Conservation (phyloP, 164 flowering plant species). For the Vitis cinerea region DNA sequence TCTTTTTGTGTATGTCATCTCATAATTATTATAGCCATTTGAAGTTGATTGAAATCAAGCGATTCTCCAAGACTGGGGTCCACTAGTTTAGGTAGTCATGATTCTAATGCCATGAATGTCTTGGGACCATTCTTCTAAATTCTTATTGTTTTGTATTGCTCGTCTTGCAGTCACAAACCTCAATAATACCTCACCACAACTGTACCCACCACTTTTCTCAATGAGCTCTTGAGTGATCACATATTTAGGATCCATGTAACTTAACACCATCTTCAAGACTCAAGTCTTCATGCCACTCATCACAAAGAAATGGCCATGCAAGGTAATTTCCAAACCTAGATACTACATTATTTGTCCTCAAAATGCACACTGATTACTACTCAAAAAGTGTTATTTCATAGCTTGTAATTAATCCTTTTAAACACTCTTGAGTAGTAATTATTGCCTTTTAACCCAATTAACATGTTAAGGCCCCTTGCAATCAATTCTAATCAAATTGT, state of each 20-base stretch:
- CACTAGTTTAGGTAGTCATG: conserved; percentile 63
- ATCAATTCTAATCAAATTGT: too few species aligned
- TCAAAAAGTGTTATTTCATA: too few species aligned
- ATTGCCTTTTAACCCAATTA: too few species aligned
- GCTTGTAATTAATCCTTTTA: too few species aligned
- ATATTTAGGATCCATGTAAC: conserved; percentile 98
- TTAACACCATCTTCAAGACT: conserved; percentile 91
- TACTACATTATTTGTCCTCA: conserved; percentile 81
- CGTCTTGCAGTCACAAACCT: conserved; percentile 74
- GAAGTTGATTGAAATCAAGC: conserved; percentile 78
- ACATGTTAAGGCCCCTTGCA: too few species aligned
- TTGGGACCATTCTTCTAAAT: conserved; percentile 88
- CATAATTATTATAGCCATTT: conserved; percentile 54
- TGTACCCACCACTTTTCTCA: conserved; percentile 93
- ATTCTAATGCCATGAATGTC: conserved; percentile 46
- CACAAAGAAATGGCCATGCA: conserved; percentile 87
- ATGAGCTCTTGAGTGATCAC: conserved; percentile 84
- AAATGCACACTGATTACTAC: conserved; percentile 94
- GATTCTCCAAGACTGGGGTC: conserved; percentile 67
- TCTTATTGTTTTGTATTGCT: conserved; percentile 79
- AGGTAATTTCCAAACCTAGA: conserved; percentile 97
- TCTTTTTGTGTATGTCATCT: conserved; percentile 92
- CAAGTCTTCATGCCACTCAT: conserved; percentile 84
- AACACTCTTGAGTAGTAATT: too few species aligned
- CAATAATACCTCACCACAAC: conserved; percentile 84